A percentile compares a stretch with the other conserved stretches of the same genome.
Conservation (phyloP, 805 yeast species). For the Kazachstania taianensis region DNA sequence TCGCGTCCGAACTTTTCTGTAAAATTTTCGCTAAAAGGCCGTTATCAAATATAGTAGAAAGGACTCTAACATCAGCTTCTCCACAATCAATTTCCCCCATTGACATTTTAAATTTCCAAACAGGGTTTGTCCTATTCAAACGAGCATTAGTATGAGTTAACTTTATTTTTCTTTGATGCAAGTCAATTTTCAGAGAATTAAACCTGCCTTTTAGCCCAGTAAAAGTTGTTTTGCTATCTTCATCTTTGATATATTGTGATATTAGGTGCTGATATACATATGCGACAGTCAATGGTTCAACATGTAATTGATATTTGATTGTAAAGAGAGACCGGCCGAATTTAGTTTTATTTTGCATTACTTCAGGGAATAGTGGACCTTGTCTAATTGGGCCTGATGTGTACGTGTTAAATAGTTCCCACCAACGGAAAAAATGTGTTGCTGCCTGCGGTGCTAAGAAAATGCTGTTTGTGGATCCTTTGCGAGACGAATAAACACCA, state of each 20-base stretch:
- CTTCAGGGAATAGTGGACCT: constrained; percentile 55
- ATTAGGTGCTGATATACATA: constrained; percentile 59
- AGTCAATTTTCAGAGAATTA: constrained; percentile 43
- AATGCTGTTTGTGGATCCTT: constrained; percentile 47
- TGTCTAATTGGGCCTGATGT: constrained; percentile 66
- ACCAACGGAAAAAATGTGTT: constrained; percentile 67
- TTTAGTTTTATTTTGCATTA: constrained; percentile 37
- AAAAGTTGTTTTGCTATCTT: constrained; percentile 31
- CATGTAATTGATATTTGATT: constrained; percentile 58
- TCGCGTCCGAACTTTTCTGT: background rate
- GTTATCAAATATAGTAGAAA: constrained; percentile 57
- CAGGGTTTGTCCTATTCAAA: constrained; percentile 35
- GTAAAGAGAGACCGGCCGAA: constrained; percentile 64
- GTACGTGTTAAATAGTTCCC: constrained; percentile 67
- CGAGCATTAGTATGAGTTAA: constrained; percentile 35
- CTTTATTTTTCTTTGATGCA: constrained; percentile 45
- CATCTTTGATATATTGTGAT: constrained; percentile 32
- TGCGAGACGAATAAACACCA: constrained; percentile 28
- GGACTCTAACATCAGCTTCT: constrained; percentile 56
- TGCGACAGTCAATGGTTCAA: constrained; percentile 58
- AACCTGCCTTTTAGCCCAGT: constrained; percentile 60
- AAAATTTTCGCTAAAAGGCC: constrained; percentile 36
- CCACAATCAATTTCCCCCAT: constrained; percentile 61
- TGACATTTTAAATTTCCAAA: constrained; percentile 48
- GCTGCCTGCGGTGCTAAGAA: constrained; percentile 66